phyloP scores from a whole-genome alignment of 257 asterid species.

The Capsicum baccatum region DNA sequence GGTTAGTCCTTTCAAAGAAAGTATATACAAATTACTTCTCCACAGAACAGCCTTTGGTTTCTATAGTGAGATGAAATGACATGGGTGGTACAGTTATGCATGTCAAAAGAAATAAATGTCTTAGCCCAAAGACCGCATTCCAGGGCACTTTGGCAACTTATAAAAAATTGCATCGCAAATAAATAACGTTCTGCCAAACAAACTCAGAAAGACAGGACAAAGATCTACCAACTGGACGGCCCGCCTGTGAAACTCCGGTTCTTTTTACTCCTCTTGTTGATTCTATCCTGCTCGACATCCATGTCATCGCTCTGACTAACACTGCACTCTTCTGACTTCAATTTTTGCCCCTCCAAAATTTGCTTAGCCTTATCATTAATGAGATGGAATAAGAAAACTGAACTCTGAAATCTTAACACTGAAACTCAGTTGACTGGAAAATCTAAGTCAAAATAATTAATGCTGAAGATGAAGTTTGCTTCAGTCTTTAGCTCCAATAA shows the following conservation, averaged over 20 bases:
- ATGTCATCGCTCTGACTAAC: slow-evolving; percentile 46
- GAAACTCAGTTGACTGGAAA: too few species aligned
- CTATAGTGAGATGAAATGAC: slow-evolving; percentile 1
- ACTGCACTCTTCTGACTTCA: slow-evolving; percentile 37
- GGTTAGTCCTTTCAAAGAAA: slow-evolving; percentile 25
- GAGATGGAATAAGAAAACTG: slow-evolving; percentile 25
- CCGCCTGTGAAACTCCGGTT: too few species aligned
- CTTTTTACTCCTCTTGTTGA: slow-evolving; percentile 47
- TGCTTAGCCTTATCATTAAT: slow-evolving; percentile 41
- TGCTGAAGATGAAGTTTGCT: too few species aligned
- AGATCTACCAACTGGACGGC: too few species aligned
- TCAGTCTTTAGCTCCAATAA: too few species aligned
- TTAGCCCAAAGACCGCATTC: background rate
- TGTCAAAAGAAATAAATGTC: slow-evolving; percentile 3
- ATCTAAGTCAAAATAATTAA: too few species aligned
- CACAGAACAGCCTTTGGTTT: background rate
- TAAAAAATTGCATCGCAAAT: background rate
- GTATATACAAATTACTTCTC: slow-evolving; percentile 16
- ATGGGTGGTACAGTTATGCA: background rate
- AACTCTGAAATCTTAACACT: slow-evolving; percentile 2
- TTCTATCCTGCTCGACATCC: slow-evolving; percentile 61
- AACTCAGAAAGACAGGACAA: too few species aligned
- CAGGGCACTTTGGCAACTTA: slow-evolving; percentile 18
- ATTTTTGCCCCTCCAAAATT: slow-evolving; percentile 41
- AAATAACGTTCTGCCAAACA: too few species aligned